Base-by-base conservation (phyloP, 2,329 filamentous ascomycete species). In the Hymenoscyphus scutula region DNA sequence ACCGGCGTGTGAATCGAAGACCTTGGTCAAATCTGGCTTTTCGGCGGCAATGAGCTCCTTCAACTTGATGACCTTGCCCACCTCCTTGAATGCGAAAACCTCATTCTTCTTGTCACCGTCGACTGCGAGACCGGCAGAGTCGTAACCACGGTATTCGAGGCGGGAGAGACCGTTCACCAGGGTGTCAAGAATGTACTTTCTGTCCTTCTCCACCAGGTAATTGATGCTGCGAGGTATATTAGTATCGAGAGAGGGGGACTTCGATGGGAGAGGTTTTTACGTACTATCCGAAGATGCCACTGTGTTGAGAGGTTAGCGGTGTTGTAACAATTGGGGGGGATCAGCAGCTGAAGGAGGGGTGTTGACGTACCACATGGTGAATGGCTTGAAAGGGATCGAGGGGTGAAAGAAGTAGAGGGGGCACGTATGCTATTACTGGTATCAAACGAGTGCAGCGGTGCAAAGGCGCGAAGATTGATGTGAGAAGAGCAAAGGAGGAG, bases 71-170 rank as follows among this genome's bases (percentile, higher is more conserved):
- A 99, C 95, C 87, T 99, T 99, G 83, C 95, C 95, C 67, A 99
- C 95, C 83, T 98, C 95, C 85, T 99, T 99, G 86, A 92, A 98
- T 67, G 95, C 93, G 69, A 91, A 86, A 70, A 98, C 92, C 81
- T 98, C 92, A 74, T 97, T 96, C 84, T 95, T 97, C 88, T 97
- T 98, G 84, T 99, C 91, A 67, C 95, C 95, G 77, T 99, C 95
- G 73, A 99, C 81, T 70, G 94, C 94, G 69, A 99, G 84, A 82
- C 95, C 95, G 66, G 95, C 94, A 68, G 95, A 98, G 62, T 99
- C 95, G 79, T 99, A 99, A 72, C 95, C 95, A 79, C 95, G 91
- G 83, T 99, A 99, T 81, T 99, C 95, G 73, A 99, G 90, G 77
- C 95, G 90, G 64, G 92, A 90, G 64, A 98, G 90, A 75, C 94